A percentile compares a stretch with the other conserved stretches of the same genome.
These are phyloP conservation scores for Peronospora farinosa DNA, from an alignment of 352 stramenopile genomes.

Conservation along the genomic window DNA sequence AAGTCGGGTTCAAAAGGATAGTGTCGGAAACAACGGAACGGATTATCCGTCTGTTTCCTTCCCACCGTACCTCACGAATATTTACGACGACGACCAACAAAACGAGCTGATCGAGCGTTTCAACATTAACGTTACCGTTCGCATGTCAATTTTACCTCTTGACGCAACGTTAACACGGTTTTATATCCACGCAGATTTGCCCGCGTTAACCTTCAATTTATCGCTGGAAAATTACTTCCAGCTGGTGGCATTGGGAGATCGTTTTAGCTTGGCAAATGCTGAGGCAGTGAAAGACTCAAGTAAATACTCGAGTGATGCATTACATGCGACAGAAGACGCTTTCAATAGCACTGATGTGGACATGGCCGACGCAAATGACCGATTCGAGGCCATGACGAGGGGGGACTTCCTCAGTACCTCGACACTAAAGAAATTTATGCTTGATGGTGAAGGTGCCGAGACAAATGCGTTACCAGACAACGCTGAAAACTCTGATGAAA, in stretches of 20 bases:
- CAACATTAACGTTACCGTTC: conserved; percentile 81
- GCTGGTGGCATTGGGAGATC: conserved; percentile 45
- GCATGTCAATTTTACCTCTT: conserved; percentile 78
- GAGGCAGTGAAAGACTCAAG: conserved; percentile 21
- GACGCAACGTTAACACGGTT: conserved; percentile 78
- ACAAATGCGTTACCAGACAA: conserved; percentile 22
- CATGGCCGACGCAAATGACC: conserved; percentile 11
- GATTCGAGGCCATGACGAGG: conserved; percentile 24
- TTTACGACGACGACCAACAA: conserved; percentile 48
- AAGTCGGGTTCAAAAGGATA: conserved; percentile 22
- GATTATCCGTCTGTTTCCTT: conserved; percentile 37
- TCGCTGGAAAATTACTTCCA: conserved; percentile 83
- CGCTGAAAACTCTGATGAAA: conserved; percentile 39
- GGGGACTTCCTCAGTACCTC: conserved; percentile 48
- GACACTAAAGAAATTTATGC: conserved; percentile 44
- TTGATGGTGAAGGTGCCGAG: conserved; percentile 25
- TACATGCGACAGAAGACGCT: conserved; percentile 12
- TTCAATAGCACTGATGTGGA: conserved; percentile 10
- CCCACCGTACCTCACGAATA: conserved; percentile 35
- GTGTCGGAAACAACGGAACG: conserved; percentile 15
- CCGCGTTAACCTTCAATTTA: conserved; percentile 78
- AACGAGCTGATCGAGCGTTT: conserved; percentile 81
- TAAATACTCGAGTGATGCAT: conserved; percentile 19
- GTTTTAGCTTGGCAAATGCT: conserved; percentile 44
- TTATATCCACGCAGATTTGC: conserved; percentile 79